These are phyloP conservation scores for Stromatinia cepivora DNA, from an alignment of 2,329 filamentous ascomycete species.

Conservation along the genomic window DNA sequence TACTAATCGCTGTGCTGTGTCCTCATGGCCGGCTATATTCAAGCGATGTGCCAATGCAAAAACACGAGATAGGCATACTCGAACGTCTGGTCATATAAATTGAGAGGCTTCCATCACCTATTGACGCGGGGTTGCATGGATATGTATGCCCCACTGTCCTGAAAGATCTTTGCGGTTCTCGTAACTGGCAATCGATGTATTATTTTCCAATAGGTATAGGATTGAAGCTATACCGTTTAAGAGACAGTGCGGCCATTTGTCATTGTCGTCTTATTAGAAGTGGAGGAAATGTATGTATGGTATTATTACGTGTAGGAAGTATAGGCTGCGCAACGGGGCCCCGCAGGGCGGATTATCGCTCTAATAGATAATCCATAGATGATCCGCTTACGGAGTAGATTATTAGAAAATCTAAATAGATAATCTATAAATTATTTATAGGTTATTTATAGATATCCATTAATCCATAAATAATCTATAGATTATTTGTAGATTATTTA, in stretches of 20 bases:
- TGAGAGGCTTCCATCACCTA: background rate
- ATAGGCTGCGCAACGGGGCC: too few relatives aligned
- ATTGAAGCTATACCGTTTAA: background rate
- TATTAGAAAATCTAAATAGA: too few relatives aligned
- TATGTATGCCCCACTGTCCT: background rate
- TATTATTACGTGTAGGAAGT: too few relatives aligned
- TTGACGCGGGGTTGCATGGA: background rate
- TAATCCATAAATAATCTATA: too few relatives aligned
- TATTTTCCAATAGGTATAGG: background rate
- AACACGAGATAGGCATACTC: background rate
- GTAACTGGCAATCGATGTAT: background rate
- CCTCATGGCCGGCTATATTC: background rate
- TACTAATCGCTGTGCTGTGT: background rate
- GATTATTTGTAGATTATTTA: too few relatives aligned
- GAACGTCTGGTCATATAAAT: background rate
- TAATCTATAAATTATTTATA: too few relatives aligned
- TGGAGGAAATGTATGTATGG: too few relatives aligned
- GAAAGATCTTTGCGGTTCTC: background rate
- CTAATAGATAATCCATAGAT: too few relatives aligned
- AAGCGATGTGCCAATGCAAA: background rate
- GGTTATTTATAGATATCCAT: too few relatives aligned
- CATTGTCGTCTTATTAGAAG: background rate
- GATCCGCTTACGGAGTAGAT: too few relatives aligned
- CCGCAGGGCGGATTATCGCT: too few relatives aligned
- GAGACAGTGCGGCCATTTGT: background rate